Conservation (phyloP, 108 stramenopile species). For the Fragilariopsis cylindrus region DNA sequence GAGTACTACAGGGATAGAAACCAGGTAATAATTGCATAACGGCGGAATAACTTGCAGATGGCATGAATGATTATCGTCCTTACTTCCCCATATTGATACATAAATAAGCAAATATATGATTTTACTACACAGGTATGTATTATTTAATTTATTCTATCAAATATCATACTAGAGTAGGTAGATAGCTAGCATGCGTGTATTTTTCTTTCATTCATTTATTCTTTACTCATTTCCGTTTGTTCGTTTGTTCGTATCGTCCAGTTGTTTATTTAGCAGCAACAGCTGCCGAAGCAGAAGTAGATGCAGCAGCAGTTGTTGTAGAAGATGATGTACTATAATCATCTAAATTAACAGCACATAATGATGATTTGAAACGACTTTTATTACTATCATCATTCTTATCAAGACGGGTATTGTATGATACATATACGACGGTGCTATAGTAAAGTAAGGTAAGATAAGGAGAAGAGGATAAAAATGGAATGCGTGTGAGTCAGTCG, state of each 20-base stretch:
- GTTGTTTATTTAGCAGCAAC: conserved; percentile 8
- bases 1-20: no score
- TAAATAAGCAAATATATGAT: no score
- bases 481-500: neutral
- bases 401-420: conserved; percentile 88
- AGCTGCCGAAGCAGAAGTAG: neutral
- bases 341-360: conserved; percentile 82
- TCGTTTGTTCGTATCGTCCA: neutral
- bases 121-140: neutral
- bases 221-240: neutral
- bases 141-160: neutral
- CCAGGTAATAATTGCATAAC: no score
- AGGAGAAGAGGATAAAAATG: neutral
- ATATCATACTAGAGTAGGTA: neutral
- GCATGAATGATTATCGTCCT: no score
- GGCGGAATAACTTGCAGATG: no score
- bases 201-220: neutral
- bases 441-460: neutral
- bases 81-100: no score
- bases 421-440: conserved; percentile 78
- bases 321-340: conserved; percentile 8
- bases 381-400: conserved; percentile 89
- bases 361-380: conserved; percentile 74
- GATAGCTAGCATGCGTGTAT: no score
- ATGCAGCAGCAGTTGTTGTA: neutral